Percentiles rank a stretch among this genome's conserved stretches.
phyloP scores from a whole-genome alignment of 495 filamentous ascomycete species.

The Geopyxis carbonaria region DNA sequence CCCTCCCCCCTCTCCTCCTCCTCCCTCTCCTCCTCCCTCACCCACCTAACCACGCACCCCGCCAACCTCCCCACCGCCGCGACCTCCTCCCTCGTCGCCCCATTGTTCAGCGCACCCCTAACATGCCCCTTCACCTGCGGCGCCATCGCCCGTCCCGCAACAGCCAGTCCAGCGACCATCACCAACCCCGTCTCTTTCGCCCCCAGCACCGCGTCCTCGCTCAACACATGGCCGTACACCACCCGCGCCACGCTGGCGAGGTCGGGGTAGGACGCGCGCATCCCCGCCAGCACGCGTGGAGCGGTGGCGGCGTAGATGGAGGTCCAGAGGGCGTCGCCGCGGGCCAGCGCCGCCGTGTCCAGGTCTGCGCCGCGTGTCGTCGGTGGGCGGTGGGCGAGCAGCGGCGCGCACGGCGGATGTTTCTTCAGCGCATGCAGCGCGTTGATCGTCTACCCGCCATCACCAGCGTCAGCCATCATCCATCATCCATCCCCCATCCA shows the following conservation, averaged over 20 bases:
- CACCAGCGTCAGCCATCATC: too few relatives aligned
- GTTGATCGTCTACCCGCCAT: constrained; percentile 34
- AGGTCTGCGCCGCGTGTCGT: constrained; percentile 27
- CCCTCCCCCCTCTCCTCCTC: too few relatives aligned
- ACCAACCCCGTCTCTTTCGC: constrained; percentile 36
- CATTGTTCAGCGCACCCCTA: constrained; percentile 37
- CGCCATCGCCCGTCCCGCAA: constrained; percentile 32
- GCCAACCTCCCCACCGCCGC: constrained; percentile 33
- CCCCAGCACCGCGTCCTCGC: constrained; percentile 33
- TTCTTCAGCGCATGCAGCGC: constrained; percentile 33
- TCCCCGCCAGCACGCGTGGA: constrained; percentile 35
- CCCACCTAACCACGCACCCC: constrained; percentile 6
- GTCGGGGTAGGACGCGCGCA: constrained; percentile 38
- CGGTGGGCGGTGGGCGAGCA: constrained; percentile 34
- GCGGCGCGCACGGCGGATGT: constrained; percentile 30
- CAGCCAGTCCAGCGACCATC: constrained; percentile 37
- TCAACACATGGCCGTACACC: constrained; percentile 37
- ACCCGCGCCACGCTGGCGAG: constrained; percentile 34
- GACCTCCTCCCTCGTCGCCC: constrained; percentile 36
- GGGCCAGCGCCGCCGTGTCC: constrained; percentile 29
- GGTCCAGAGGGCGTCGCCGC: constrained; percentile 37
- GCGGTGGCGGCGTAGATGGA: constrained; percentile 37
- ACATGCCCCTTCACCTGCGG: constrained; percentile 12
- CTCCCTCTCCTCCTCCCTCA: constrained; percentile 8
- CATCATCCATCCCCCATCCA: too few relatives aligned